Base-by-base conservation (phyloP, 2,329 filamentous ascomycete genomes). In the Alternaria novae-zelandiae region DNA sequence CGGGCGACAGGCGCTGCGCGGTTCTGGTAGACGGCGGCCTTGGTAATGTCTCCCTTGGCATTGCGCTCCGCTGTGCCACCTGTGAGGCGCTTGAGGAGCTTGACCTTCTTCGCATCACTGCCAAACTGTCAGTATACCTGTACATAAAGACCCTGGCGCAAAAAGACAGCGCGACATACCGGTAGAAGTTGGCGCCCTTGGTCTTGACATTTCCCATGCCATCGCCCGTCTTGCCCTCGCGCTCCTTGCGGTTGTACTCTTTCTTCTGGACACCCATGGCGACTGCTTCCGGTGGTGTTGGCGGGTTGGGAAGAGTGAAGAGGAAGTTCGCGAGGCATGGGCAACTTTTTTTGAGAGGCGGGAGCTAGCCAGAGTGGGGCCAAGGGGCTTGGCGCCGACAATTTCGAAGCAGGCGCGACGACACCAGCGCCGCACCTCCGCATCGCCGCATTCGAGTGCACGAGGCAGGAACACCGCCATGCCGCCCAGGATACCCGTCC, bases 161-260 rank as follows among this genome's bases (percentile, higher is more conserved):
- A 23, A 36, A 9, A 36, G 7, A 8, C 0, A 15, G 20, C 10
- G 9, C 41, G 21, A 23, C 62, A 12, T 72, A 71, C 71, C 71
- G 89, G 85, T 98, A 98, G 84, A 98, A 99, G 85, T 98, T 98
- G 86, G 98, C 95, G 83, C 96, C 96, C 84, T 99, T 99, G 74
- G 89, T 86, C 76, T 90, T 93, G 77, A 98, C 92, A 83, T 98
- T 98, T 75, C 84, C 89, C 88, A 97, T 93, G 80, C 93, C 93
- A 88, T 96, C 91, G 70, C 88, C 88, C 54, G 87, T 88, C 84
- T 94, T 95, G 72, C 93, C 93, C 87, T 97, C 90, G 80, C 94
- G 91, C 84, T 87, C 87, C 80, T 91, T 91, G 83, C 95, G 90
- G 80, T 85, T 87, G 69, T 89, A 89, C 83, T 98, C 95, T 83